Evolutionary conservation across 805 yeast genomes (phyloP).

Genomic region (Yarrowia osloensis): DNA sequence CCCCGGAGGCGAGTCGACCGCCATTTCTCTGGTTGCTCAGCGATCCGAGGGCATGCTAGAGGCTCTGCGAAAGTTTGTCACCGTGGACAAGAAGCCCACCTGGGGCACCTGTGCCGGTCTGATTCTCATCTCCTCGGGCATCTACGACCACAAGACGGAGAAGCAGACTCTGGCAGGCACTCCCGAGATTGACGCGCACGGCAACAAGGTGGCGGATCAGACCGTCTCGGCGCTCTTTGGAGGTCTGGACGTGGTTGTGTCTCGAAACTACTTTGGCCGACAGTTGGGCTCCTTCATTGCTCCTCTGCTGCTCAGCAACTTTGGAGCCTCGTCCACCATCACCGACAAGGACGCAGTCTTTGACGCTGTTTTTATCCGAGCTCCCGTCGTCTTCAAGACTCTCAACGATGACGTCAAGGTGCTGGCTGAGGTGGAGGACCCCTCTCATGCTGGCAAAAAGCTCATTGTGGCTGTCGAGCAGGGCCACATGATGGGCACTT

Average conservation of each 20-base stretch:
- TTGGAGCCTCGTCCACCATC: slow-evolving; percentile 40
- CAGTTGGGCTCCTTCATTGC: slow-evolving; percentile 67
- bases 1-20: slow-evolving; percentile 55
- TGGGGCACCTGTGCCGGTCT: slow-evolving; percentile 92
- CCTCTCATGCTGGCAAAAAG: slow-evolving; percentile 35
- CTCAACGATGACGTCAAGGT: slow-evolving; percentile 30
- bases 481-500: slow-evolving; percentile 66
- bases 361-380: slow-evolving; percentile 64
- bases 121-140: slow-evolving; percentile 55
- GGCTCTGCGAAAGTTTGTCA: slow-evolving; percentile 56
- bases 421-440: slow-evolving; percentile 34
- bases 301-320: slow-evolving; percentile 46
- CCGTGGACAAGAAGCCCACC: slow-evolving; percentile 52
- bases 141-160: slow-evolving; percentile 28
- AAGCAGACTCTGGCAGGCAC: slow-evolving; percentile 52
- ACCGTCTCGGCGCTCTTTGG: slow-evolving; percentile 56
- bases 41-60: slow-evolving; percentile 55
- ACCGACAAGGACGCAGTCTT: slow-evolving; percentile 37
- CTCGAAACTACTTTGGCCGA: slow-evolving; percentile 77
- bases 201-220: slow-evolving; percentile 26
- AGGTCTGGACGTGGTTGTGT: slow-evolving; percentile 63
- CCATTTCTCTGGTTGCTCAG: slow-evolving; percentile 71
- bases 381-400: slow-evolving; percentile 61
- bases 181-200: slow-evolving; percentile 40
- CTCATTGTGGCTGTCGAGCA: slow-evolving; percentile 73